These are phyloP conservation scores for Eimeria necatrix DNA, from an alignment of 169 alveolate genomes.

Conservation along the genomic window DNA sequence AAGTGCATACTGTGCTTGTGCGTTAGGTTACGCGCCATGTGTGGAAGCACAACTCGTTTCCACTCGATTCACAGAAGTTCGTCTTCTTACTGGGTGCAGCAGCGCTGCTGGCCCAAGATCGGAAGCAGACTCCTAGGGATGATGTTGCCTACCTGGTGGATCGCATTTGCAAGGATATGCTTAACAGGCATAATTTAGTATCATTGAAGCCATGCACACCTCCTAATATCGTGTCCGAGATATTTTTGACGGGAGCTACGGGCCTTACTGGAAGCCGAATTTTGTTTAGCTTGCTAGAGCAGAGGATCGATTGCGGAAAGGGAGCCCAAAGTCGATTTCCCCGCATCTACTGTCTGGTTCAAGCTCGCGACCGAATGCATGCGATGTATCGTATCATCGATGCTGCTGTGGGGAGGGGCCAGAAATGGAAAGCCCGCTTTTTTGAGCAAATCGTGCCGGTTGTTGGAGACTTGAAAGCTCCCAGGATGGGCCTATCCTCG, in stretches of 20 bases:
- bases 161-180: slow-evolving; percentile 27
- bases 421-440: slow-evolving; percentile 62
- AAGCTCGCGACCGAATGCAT: slow-evolving; percentile 79
- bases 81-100: slow-evolving; percentile 74
- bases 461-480: slow-evolving; percentile 83
- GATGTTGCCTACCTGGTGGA: slow-evolving; percentile 47
- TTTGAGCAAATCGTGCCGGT: slow-evolving; percentile 74
- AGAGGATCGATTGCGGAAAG: not conserved
- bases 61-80: slow-evolving; percentile 75
- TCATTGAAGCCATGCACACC: slow-evolving; percentile 39
- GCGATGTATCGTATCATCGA: slow-evolving; percentile 80
- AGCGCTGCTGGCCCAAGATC: slow-evolving; percentile 70
- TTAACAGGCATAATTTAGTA: slow-evolving; percentile 40
- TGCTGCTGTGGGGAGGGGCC: slow-evolving; percentile 74
- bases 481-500: slow-evolving; percentile 79
- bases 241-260: slow-evolving; percentile 85
- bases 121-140: slow-evolving; percentile 63
- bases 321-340: not conserved
- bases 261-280: slow-evolving; percentile 85
- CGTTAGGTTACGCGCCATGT: slow-evolving; percentile 67
- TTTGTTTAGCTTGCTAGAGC: slow-evolving; percentile 74
- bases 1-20: not conserved
- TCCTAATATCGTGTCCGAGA: slow-evolving; percentile 24
- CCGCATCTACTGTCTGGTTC: slow-evolving; percentile 82
- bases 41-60: slow-evolving; percentile 74